These are phyloP conservation scores for Suillus variegatus DNA, from an alignment of 768 basidiomycete species.

Conservation along the genomic window DNA sequence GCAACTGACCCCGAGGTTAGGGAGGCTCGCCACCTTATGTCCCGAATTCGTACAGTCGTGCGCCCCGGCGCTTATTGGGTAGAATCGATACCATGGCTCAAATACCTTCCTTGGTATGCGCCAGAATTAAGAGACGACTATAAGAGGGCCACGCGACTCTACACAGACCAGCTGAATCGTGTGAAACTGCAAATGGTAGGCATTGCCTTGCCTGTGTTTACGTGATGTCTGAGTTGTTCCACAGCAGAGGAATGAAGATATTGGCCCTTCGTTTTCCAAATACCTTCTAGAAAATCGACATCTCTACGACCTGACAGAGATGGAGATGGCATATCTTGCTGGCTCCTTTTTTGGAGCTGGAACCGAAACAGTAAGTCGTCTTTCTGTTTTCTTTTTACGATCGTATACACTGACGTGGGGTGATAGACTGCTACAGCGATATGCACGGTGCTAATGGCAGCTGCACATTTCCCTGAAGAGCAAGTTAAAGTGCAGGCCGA, in stretches of 20 bases:
- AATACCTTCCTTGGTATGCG: constrained; percentile 26
- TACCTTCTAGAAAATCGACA: background rate
- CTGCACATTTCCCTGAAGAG: too few relatives aligned
- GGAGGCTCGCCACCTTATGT: background rate
- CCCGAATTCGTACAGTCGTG: constrained; percentile 25
- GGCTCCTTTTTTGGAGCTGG: constrained; percentile 62
- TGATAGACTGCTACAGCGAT: too few relatives aligned
- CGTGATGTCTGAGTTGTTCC: background rate
- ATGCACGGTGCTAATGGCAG: too few relatives aligned
- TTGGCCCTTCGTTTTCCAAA: background rate
- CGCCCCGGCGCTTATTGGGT: constrained; percentile 53
- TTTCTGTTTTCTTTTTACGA: background rate
- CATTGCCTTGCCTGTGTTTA: background rate
- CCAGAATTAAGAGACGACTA: constrained; percentile 22
- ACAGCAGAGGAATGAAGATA: background rate
- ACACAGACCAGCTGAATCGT: constrained; percentile 12
- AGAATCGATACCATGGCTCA: constrained; percentile 48
- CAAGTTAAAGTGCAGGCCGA: too few relatives aligned
- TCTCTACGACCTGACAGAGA: constrained; percentile 22
- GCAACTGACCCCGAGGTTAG: constrained; percentile 7
- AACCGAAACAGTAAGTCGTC: constrained; percentile 42
- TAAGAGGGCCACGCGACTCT: constrained; percentile 27
- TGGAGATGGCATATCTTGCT: constrained; percentile 54
- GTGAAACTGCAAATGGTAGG: background rate
- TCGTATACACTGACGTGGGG: too few relatives aligned